A percentile compares a stretch with the other conserved stretches of the same genome.
Evolutionary conservation across 225 moss, liverwort and hornwort genomes (phyloP).

Genomic region (Sphagnum contortum): DNA sequence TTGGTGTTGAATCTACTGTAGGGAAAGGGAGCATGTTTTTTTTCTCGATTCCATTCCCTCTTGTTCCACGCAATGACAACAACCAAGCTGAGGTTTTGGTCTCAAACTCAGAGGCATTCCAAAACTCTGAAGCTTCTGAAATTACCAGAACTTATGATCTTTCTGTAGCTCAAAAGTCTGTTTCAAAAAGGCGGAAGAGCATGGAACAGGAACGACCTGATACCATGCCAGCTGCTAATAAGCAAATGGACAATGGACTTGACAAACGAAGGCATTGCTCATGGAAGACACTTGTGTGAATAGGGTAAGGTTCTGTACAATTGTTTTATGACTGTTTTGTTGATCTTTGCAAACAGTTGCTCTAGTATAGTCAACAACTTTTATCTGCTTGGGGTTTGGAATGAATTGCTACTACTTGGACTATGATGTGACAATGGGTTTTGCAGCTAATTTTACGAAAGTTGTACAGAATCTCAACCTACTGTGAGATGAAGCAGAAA

Average conservation of each 20-base stretch:
- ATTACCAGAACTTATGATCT: too few species aligned
- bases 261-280: conserved; percentile 11
- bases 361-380: too few species aligned
- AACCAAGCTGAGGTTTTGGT: conserved; percentile 3
- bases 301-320: conserved; percentile 10
- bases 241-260: not conserved
- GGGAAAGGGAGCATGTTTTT: conserved; percentile 21
- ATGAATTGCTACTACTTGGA: too few species aligned
- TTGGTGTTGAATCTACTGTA: conserved; percentile 19
- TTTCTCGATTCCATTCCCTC: conserved; percentile 18
- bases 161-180: not conserved
- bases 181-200: not conserved
- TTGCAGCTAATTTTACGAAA: conserved; percentile 20
- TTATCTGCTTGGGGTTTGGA: too few species aligned
- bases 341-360: too few species aligned
- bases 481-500: conserved; percentile 20
- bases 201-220: not conserved
- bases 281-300: conserved; percentile 23
- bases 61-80: conserved; percentile 2
- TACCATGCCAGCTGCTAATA: not conserved
- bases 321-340: too few species aligned
- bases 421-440: too few species aligned
- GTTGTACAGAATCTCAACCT: conserved; percentile 19
- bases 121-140: not conserved
- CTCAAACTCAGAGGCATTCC: not conserved